Base-by-base conservation (phyloP, 2,329 filamentous ascomycete genomes). In the Lasiodiplodia sp. region DNA sequence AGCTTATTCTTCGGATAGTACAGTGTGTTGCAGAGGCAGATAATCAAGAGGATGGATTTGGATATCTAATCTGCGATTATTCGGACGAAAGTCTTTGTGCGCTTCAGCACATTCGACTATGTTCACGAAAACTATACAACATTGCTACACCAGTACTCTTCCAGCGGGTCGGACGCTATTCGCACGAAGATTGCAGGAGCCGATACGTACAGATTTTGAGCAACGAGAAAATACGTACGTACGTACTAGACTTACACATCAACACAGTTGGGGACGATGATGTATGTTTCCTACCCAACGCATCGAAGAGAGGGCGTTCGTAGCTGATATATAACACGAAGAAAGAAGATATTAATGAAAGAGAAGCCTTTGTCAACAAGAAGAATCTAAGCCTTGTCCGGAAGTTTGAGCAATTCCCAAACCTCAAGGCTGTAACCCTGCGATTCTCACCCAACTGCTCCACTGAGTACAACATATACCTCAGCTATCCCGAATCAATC, bases 91-190 rank as follows among this genome's bases (percentile, higher is more conserved):
- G 55, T 40, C 55, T 58, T 38, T 18, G 37, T 21, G 37, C 55
- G 16, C 55, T 58, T 11, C 28, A 40, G 18, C 14, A 11, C 7
- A 28, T 58, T 7, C 25, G 55, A 16, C 55, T 58, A 12, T n/a
- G 11, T 12, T 58, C 28, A 28, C 28, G 37, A 6, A 58, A 14
- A 21, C 18, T 58, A 21, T 58, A 10, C 31, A 37, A 37, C 11
- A 58, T 58, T 25, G 23, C 55, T 14, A 58, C 55, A 18, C 55
- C 55, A 7, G 16, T 58, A 18, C 55, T 58, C 12, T 58, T 58
- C 18, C 23, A 58, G 55, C 6, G 18, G 12, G 28, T 58, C 12
- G 28, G 31, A 16, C 31, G 37, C 7, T 40, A 38, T 21, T 14
- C 55, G 31, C 12, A 31, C 28, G 23, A 58, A 5, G 55, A 58